Percentiles rank a stretch among this genome's conserved stretches.
Evolutionary conservation across 495 filamentous ascomycete genomes (phyloP).

Genomic region (Staphylotrichum longicolle): DNA sequence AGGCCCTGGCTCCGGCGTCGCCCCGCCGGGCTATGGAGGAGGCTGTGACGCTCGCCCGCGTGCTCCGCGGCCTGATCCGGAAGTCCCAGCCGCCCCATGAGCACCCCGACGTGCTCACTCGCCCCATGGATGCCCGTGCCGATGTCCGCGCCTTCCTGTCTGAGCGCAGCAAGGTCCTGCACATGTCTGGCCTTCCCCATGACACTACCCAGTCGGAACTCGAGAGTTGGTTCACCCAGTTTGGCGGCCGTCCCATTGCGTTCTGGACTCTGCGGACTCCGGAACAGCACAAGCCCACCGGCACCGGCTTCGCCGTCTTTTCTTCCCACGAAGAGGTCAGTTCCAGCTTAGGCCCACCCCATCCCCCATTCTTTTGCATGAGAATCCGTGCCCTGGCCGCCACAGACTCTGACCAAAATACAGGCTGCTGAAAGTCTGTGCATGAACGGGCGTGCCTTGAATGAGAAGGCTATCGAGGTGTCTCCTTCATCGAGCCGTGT

Average conservation of each 20-base stretch:
- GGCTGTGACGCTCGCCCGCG: conserved; percentile 87
- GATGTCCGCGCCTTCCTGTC: conserved; percentile 95
- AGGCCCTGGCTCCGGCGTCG: conserved; percentile 94
- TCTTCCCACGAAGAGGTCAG: conserved; percentile 97
- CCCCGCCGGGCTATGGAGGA: conserved; percentile 97
- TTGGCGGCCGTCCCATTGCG: conserved; percentile 95
- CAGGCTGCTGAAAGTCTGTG: conserved; percentile 94
- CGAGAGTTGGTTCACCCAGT: conserved; percentile 99
- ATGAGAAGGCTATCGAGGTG: conserved; percentile 98
- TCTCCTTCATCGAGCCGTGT: conserved; percentile 94
- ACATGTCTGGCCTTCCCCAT: conserved; percentile 94
- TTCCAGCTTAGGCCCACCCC: conserved; percentile 15
- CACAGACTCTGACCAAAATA: conserved; percentile 16
- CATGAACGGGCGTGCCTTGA: conserved; percentile 97
- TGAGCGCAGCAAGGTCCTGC: conserved; percentile 94
- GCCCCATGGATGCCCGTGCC: conserved; percentile 93
- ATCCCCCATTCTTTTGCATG: neutral
- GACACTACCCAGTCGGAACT: conserved; percentile 98
- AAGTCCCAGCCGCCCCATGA: conserved; percentile 94
- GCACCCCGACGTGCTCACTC: conserved; percentile 87
- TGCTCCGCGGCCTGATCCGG: conserved; percentile 84
- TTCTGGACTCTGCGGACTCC: conserved; percentile 98
- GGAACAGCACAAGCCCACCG: conserved; percentile 97
- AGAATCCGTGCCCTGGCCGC: neutral
- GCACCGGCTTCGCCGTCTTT: conserved; percentile 95